These are phyloP conservation scores for Diplodia scrobiculata DNA, from an alignment of 2,329 filamentous ascomycete species.

Conservation along the genomic window DNA sequence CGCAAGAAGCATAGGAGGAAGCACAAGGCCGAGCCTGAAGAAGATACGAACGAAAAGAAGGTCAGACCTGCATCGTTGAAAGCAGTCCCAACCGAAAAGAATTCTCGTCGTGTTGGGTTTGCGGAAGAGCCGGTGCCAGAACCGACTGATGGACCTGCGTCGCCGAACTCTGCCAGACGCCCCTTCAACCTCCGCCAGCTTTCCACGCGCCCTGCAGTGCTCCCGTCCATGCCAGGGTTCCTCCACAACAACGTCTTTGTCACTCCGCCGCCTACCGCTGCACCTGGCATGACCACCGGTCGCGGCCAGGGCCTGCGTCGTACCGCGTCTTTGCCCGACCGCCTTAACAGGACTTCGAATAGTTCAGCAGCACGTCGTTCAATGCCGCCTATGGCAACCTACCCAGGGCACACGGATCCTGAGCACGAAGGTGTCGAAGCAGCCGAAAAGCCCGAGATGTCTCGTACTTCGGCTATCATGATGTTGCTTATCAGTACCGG, in stretches of 20 bases:
- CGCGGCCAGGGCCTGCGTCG: slow-evolving; percentile 39
- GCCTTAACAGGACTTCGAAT: slow-evolving; percentile 37
- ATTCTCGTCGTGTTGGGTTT: slow-evolving; percentile 59
- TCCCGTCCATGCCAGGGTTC: slow-evolving; percentile 56
- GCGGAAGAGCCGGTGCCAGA: slow-evolving; percentile 41
- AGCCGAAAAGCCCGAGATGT: slow-evolving; percentile 51
- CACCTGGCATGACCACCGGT: slow-evolving; percentile 39
- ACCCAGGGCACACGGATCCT: background rate
- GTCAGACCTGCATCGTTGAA: background rate
- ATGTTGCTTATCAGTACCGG: slow-evolving; percentile 58
- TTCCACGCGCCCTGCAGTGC: slow-evolving; percentile 46
- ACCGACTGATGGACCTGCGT: slow-evolving; percentile 40
- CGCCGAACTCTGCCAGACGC: slow-evolving; percentile 43
- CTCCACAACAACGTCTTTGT: slow-evolving; percentile 71
- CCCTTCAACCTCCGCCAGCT: slow-evolving; percentile 59
- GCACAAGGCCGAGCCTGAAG: slow-evolving; percentile 35
- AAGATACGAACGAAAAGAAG: slow-evolving; percentile 11
- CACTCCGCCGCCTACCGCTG: slow-evolving; percentile 37
- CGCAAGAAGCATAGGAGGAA: slow-evolving; percentile 54
- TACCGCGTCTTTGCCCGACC: slow-evolving; percentile 43
- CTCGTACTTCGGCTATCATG: slow-evolving; percentile 59
- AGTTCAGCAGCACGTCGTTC: background rate
- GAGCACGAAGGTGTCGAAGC: slow-evolving; percentile 32
- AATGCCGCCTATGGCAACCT: background rate
- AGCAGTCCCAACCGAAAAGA: slow-evolving; percentile 1